phyloP scores from a whole-genome alignment of 257 asterid genomes.

The Capsicum chinense region DNA sequence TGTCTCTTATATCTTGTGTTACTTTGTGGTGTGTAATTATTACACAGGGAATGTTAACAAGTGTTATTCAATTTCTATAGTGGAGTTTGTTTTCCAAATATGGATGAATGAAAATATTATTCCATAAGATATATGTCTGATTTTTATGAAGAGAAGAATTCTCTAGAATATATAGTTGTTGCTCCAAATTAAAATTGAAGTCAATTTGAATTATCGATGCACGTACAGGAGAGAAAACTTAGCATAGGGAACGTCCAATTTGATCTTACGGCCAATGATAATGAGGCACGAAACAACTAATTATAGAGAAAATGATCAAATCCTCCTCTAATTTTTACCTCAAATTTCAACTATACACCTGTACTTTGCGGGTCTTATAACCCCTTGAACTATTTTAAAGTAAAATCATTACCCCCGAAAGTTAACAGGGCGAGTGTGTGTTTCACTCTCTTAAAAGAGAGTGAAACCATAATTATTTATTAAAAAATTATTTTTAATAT shows the following conservation, averaged over 20 bases:
- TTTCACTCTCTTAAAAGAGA: too few relatives aligned
- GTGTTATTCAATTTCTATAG: neutral
- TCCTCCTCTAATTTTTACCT: too few relatives aligned
- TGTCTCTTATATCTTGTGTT: too few relatives aligned
- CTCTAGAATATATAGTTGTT: neutral
- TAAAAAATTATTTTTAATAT: too few relatives aligned
- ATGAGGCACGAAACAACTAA: neutral
- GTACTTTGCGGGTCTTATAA: too few relatives aligned
- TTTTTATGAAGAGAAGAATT: neutral
- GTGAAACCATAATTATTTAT: too few relatives aligned
- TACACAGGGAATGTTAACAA: neutral
- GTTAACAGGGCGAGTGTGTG: too few relatives aligned
- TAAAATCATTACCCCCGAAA: too few relatives aligned
- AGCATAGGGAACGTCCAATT: neutral
- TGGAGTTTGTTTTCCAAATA: neutral
- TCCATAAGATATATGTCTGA: neutral
- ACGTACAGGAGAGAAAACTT: neutral
- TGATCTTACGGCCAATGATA: neutral
- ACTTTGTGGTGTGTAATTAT: too few relatives aligned
- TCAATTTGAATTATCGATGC: neutral
- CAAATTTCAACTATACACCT: too few relatives aligned
- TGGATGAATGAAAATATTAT: too few relatives aligned
- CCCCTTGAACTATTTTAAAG: too few relatives aligned
- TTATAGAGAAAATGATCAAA: neutral
- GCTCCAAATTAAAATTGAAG: neutral